A percentile compares a stretch with the other conserved stretches of the same genome.
phyloP scores from a whole-genome alignment of 2,329 filamentous ascomycete genomes.

The Sporothrix inflata region DNA sequence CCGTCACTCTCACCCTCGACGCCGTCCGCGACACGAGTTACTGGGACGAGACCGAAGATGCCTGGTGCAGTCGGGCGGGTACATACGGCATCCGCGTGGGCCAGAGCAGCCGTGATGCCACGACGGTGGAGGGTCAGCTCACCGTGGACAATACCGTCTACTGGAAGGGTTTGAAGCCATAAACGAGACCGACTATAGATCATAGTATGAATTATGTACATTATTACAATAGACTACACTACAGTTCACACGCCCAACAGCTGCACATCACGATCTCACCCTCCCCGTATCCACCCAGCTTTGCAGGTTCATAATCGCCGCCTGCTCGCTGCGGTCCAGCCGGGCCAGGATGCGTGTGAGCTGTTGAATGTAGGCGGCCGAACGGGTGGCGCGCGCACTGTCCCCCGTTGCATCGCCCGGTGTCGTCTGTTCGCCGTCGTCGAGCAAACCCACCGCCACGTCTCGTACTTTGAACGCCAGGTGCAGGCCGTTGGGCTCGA shows the following conservation, averaged over 20 bases:
- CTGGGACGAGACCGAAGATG: conserved; percentile 29
- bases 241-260: background rate
- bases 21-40: conserved; percentile 27
- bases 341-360: conserved; percentile 39
- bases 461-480: conserved; percentile 45
- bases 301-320: conserved; percentile 40
- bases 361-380: conserved; percentile 38
- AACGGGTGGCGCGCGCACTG: background rate
- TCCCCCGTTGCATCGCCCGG: too few relatives aligned
- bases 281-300: conserved; percentile 39
- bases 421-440: background rate
- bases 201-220: too few relatives aligned
- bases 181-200: too few relatives aligned
- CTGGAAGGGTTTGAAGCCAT: background rate
- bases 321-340: conserved; percentile 41
- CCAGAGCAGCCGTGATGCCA: conserved; percentile 13
- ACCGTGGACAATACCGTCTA: background rate
- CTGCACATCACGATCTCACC: background rate
- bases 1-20: conserved; percentile 10
- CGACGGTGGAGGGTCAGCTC: background rate
- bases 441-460: conserved; percentile 37
- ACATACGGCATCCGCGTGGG: conserved; percentile 20
- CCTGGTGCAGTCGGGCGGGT: conserved; percentile 29
- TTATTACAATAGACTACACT: background rate
- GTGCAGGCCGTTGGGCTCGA: conserved; percentile 44